These are phyloP conservation scores for Pogostemon cablin DNA, from an alignment of 257 asterid genomes.

Conservation along the genomic window DNA sequence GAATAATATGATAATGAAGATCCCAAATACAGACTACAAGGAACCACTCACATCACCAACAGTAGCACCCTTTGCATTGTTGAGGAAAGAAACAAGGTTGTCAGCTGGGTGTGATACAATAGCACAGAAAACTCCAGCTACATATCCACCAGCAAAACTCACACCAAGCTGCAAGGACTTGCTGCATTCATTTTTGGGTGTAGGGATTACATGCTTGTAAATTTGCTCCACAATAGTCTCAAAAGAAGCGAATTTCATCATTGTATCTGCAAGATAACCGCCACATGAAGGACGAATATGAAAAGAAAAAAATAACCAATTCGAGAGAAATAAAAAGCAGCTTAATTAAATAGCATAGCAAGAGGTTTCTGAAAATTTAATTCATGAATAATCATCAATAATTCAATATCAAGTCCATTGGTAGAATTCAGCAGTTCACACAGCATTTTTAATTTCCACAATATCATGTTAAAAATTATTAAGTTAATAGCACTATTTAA, in stretches of 20 bases:
- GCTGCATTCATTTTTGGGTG: conserved; percentile 81
- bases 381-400: too few relatives aligned
- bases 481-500: too few relatives aligned
- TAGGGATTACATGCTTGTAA: conserved; percentile 77
- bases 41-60: conserved; percentile 73
- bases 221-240: conserved; percentile 77
- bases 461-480: too few relatives aligned
- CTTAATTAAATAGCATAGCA: too few relatives aligned
- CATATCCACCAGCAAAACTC: conserved; percentile 87
- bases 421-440: too few relatives aligned
- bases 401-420: too few relatives aligned
- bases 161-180: conserved; percentile 78
- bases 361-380: too few relatives aligned
- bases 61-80: conserved; percentile 91
- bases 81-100: conserved; percentile 89
- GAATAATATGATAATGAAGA: neutral
- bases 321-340: too few relatives aligned
- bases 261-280: conserved; percentile 59
- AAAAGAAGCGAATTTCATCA: conserved; percentile 93
- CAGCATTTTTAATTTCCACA: too few relatives aligned
- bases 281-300: too few relatives aligned
- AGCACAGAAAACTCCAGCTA: conserved; percentile 89
- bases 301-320: too few relatives aligned
- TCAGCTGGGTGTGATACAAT: conserved; percentile 90
- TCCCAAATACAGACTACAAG: neutral